Base-by-base conservation (phyloP, 129 eudicot species). In the Sambucus nigra region DNA sequence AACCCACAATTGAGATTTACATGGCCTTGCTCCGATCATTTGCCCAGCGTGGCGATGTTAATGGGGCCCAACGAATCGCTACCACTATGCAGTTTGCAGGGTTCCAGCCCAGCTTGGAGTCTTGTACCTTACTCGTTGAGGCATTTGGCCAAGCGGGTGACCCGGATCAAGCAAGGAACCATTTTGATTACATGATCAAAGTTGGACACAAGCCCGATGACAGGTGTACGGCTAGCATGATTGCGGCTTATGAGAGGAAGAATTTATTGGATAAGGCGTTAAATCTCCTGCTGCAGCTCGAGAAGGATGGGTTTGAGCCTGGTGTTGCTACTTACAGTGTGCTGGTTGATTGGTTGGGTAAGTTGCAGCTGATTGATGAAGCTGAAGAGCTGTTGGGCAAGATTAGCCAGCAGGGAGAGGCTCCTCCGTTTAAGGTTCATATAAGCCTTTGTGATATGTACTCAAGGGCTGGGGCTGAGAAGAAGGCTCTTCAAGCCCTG, bases 381-480 rank as follows among this genome's bases (percentile, higher is more conserved):
- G 96, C 77, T 18, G 96, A 92, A 69, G 84, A 67, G 17, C 1
- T 92, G 23, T 31, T 86, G 68, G 76, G 73, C 4, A 92, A 73
- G 69, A 73, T 92, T 28, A 44, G 77, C 20, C 70, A 74, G 60
- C 67, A 32, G 33, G 84, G 87, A 22, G 85, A 86, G 76, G 73
- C 78, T 29, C 91, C 95, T 61, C 73, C 96, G 0, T 17, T 77
- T 15, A 74, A 60, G 58, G 70, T 92, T 41, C 92, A 86, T 25
- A 23, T 92, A 47, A 80, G 96, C 57, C 87, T 92, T 31, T 92
- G 91, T 70, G 83, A 73, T 54, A 86, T 86, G 96, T 86, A 92
- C 48, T 25, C 83, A 3, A 73, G 64, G 55, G 82, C 73, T 14
- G 62, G 75, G 7, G 53, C 22, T 14, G 92, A 86, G 71, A 86